Base-by-base conservation (phyloP, 805 yeast species). In the Cyberlindnera samutprakarnensis region DNA sequence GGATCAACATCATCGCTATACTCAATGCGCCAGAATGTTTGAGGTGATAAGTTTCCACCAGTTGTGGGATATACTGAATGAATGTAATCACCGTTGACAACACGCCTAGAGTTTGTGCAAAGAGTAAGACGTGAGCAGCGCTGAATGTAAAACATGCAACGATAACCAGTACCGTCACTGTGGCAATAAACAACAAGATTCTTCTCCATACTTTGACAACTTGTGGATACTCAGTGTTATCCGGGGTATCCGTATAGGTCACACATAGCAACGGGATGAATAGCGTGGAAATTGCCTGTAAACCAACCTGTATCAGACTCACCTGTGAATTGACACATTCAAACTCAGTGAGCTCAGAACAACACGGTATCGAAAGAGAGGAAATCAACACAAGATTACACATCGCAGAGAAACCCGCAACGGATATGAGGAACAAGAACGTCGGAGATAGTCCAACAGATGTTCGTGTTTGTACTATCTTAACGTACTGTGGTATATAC, bases 21-120 rank as follows among this genome's bases (percentile, higher is more conserved):
- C 94, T 82, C 15, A 85, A 62, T 1, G 87, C 77, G 8, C 95
- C 95, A 0, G 94, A 78, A 42, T 77, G 87, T 47, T 79, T 78
- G 38, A 85, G 63, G 2, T 39, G 48, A 46, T 64, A 79, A 0
- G 95, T 85, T 24, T 88, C 82, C 41, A 62, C 54, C 8, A 85
- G 66, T 54, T 85, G 95, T 1, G 95, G 95, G 31, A 84, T 58
- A 46, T 83, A 85, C 56, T 85, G 94, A 20, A 78, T 54, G 14
- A 75, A 61, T 0, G 94, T 78, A 29, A 82, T 57, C 1, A 66
- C 31, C 0, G 92, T 70, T 1, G 90, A 75, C 27, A 75, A 43
- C 11, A 83, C 33, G 0, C 95, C 95, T 38, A 80, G 63, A 15
- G 66, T 25, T 41, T 70, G 68, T 5, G 94, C 83, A 39, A 70